These are phyloP conservation scores for Scalesia atractyloides DNA, from an alignment of 129 eudicot species.

Conservation along the genomic window DNA sequence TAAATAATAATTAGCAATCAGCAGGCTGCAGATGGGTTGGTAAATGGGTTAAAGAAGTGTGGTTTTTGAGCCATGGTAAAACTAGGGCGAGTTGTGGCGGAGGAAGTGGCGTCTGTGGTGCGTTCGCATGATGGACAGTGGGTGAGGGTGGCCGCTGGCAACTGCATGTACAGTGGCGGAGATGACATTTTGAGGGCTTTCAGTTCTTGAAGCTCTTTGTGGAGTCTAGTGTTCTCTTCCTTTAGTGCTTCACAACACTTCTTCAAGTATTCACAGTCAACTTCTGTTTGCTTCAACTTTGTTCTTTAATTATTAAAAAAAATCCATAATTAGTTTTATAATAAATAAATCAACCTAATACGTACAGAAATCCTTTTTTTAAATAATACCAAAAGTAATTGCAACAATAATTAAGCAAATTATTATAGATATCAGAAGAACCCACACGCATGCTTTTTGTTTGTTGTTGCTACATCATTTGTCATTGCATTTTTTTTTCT, in stretches of 20 bases:
- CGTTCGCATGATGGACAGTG: slow-evolving; percentile 93
- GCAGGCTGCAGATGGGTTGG: slow-evolving; percentile 78
- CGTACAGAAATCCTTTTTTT: not conserved
- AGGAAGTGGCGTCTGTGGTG: slow-evolving; percentile 39
- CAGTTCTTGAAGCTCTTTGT: slow-evolving; percentile 82
- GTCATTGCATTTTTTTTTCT: slow-evolving; percentile 2
- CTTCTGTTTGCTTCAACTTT: slow-evolving; percentile 94
- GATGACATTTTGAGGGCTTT: slow-evolving; percentile 51
- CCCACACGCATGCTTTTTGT: slow-evolving; percentile 34
- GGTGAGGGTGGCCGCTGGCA: slow-evolving; percentile 94
- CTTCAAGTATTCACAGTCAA: slow-evolving; percentile 86
- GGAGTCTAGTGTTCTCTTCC: slow-evolving; percentile 81
- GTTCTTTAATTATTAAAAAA: slow-evolving; percentile 46
- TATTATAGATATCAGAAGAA: slow-evolving; percentile 5
- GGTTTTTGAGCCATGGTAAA: slow-evolving; percentile 44
- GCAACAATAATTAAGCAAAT: not conserved
- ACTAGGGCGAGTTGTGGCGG: slow-evolving; percentile 23
- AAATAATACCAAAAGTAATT: not conserved
- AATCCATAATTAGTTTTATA: not conserved
- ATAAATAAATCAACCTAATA: not conserved
- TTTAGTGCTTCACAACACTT: slow-evolving; percentile 84
- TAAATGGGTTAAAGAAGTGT: slow-evolving; percentile 59
- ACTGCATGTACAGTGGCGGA: slow-evolving; percentile 75
- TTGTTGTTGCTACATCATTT: slow-evolving; percentile 27
- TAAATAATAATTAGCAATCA: slow-evolving; percentile 12